These are phyloP conservation scores for Lodderomyces metapsilosis DNA, from an alignment of 1,139 yeast genomes.

Conservation along the genomic window DNA sequence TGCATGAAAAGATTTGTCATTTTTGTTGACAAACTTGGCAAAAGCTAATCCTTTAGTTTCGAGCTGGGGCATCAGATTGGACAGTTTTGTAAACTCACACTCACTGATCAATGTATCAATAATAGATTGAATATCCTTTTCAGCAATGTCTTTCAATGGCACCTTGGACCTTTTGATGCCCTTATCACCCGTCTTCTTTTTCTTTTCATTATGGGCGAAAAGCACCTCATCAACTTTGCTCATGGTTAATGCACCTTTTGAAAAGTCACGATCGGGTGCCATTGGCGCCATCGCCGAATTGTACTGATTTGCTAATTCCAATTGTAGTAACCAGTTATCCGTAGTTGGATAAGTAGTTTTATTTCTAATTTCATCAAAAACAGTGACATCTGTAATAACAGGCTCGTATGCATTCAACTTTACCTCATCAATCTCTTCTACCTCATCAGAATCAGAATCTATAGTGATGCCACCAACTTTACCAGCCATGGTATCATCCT, in stretches of 20 bases:
- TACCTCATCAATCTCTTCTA: constrained; percentile 37
- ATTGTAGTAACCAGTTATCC: constrained; percentile 62
- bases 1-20: constrained; percentile 15
- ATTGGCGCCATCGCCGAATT: constrained; percentile 47
- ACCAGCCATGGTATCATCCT: constrained; percentile 19
- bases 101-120: neutral
- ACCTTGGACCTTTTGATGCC: neutral
- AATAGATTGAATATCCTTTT: neutral
- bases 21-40: constrained; percentile 46
- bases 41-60: constrained; percentile 20
- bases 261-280: constrained; percentile 15
- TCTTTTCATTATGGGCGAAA: constrained; percentile 49
- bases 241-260: constrained; percentile 22
- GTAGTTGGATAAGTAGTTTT: constrained; percentile 47
- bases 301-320: constrained; percentile 54
- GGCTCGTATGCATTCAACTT: constrained; percentile 74
- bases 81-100: neutral
- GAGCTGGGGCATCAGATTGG: constrained; percentile 4
- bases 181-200: constrained; percentile 8
- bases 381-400: constrained; percentile 34
- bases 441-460: constrained; percentile 20
- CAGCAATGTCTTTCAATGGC: neutral
- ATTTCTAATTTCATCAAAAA: constrained; percentile 31
- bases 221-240: constrained; percentile 48
- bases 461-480: constrained; percentile 33